Evolutionary conservation across 2,329 filamentous ascomycete species (phyloP), one percentile per base, ranked within the genome.

Genomic region (Penicillium hesseltinei): DNA sequence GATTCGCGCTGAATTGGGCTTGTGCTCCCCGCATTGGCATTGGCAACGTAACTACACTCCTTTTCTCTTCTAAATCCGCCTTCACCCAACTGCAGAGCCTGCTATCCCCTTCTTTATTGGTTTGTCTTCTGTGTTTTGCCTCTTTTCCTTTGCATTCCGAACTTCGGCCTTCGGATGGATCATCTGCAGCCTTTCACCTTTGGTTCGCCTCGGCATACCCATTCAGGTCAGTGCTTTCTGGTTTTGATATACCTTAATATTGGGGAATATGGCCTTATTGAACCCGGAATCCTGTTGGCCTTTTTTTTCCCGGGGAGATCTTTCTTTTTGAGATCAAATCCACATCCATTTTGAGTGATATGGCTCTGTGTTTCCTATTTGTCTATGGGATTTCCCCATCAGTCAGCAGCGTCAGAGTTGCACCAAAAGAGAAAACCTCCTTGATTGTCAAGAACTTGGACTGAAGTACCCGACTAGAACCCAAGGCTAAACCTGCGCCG

Each of bases 161-260:
- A 40, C 39, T 31, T 57, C 61, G 60, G 57, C 58, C 61, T 61
- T 57, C 57, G 63, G 63, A 68, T 66, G 64, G 64, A 66, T 60
- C 58, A 65, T 56, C 62, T 61, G 55, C 63, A 66, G 57, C 54
- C 62, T 17, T 61, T 58, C 38, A 52, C 55, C 44, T 62, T 59
- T 23, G 53, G 51, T 51, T 54, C 59, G 35, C 39, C 45, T 64
- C 57, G 55, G 51, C 50, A 57, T 66, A 60, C 63, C 54, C 54
- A 55, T 64, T 63, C 64, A 68, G 68, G 67, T 70, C 65, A 44
- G 68, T 69, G 52, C 58, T 65, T 53, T 21, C 19, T 45, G 3
- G 36, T 31, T 29, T 47, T 29, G 31, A 44, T 36, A 55, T 36
- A 50, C 38, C 19, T 15, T 36, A 8, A 36, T 33, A 21, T 43